Percentiles rank a stretch among this genome's conserved stretches.
These are phyloP conservation scores for Corinectria fuckeliana DNA, from an alignment of 2,329 filamentous ascomycete species.

Conservation along the genomic window DNA sequence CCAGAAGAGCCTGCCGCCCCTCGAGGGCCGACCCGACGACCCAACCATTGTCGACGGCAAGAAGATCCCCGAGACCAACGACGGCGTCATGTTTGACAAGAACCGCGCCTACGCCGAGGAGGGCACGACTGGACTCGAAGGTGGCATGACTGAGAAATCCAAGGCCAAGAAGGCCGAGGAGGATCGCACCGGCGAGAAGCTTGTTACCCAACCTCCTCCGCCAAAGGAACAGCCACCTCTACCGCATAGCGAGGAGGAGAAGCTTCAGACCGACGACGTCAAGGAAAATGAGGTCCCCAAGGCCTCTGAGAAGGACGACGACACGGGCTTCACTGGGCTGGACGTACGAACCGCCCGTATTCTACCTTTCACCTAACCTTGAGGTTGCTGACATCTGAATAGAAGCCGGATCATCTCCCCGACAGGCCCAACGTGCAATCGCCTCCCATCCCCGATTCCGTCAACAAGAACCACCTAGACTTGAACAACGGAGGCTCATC, in stretches of 20 bases:
- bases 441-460: constrained; percentile 70
- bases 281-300: constrained; percentile 43
- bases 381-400: constrained; percentile 27
- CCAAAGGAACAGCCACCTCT: constrained; percentile 86
- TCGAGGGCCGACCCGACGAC: constrained; percentile 59
- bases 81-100: constrained; percentile 94
- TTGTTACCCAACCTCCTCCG: constrained; percentile 77
- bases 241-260: constrained; percentile 80
- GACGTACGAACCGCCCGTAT: constrained; percentile 37
- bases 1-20: constrained; percentile 48
- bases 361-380: not conserved
- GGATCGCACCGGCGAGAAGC: constrained; percentile 67
- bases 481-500: constrained; percentile 38
- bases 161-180: constrained; percentile 76
- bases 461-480: constrained; percentile 69
- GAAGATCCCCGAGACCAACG: constrained; percentile 67
- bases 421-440: constrained; percentile 78
- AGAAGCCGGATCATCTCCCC: constrained; percentile 86
- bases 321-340: constrained; percentile 45
- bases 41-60: constrained; percentile 63
- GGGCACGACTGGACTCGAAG: constrained; percentile 87
- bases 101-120: constrained; percentile 77
- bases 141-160: constrained; percentile 86
- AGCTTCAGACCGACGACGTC: constrained; percentile 59
- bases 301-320: constrained; percentile 49